Evolutionary conservation across 257 asterid genomes (phyloP).

Genomic region (Apocynum venetum): DNA sequence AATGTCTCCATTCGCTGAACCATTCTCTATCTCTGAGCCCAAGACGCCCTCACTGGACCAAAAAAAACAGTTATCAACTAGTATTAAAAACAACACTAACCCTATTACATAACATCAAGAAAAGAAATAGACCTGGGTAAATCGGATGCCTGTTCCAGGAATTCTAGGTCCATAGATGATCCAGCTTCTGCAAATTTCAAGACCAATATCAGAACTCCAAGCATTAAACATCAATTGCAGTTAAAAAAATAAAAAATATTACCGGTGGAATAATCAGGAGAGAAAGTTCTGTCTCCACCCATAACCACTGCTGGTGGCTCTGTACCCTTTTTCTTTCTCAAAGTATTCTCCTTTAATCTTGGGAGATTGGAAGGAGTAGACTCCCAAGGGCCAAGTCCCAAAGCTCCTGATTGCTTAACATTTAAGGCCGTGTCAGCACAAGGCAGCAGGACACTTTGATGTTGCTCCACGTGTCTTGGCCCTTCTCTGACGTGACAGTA

Average conservation of each 20-base stretch:
- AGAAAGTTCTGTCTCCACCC: conserved; percentile 46
- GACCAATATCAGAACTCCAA: neutral
- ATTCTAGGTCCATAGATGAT: conserved; percentile 23
- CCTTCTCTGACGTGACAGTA: neutral
- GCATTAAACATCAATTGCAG: neutral
- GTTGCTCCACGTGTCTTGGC: neutral
- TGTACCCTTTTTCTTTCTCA: neutral
- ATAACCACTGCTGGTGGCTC: conserved; percentile 16
- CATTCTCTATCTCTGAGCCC: conserved; percentile 24
- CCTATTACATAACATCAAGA: neutral
- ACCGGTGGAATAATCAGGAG: conserved; percentile 34
- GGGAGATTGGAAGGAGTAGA: neutral
- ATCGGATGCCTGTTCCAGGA: conserved; percentile 17
- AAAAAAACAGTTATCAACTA: conserved; percentile 4
- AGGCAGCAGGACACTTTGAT: neutral
- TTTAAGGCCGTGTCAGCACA: neutral
- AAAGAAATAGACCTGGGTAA: conserved; percentile 32
- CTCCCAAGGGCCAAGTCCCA: neutral
- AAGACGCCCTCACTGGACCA: conserved; percentile 29
- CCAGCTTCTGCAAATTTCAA: conserved; percentile 40
- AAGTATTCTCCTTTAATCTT: neutral
- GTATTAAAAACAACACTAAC: neutral
- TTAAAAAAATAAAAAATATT: neutral
- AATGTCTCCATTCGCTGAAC: conserved; percentile 19
- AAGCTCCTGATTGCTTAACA: neutral